Percentiles rank a stretch among this genome's conserved stretches.
phyloP scores from a whole-genome alignment of 768 basidiomycete genomes.

The Serendipita sp. region DNA sequence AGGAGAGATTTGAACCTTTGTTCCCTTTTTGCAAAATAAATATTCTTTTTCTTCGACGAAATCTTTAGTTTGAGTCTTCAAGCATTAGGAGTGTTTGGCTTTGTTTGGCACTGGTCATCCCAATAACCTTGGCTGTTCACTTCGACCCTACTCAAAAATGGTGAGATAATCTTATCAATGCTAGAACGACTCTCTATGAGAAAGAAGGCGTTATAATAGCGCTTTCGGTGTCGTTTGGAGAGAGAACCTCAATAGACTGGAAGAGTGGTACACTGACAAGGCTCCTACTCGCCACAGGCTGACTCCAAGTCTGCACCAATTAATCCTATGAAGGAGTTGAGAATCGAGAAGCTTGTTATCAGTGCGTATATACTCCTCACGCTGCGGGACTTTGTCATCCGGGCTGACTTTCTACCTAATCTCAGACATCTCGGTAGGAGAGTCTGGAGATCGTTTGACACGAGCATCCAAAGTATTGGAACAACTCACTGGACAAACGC shows the following conservation, averaged over 20 bases:
- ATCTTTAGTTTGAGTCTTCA: not conserved
- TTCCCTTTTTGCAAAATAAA: not conserved
- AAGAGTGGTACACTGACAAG: too few relatives aligned
- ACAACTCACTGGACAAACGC: constrained; percentile 97
- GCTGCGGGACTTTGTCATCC: constrained; percentile 7
- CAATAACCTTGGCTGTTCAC: not conserved
- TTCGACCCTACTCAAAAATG: not conserved
- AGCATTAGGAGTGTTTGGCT: not conserved
- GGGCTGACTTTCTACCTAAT: not conserved
- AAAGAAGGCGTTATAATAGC: not conserved
- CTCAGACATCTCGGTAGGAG: constrained; percentile 97
- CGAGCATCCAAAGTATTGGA: constrained; percentile 98
- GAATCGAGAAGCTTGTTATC: constrained; percentile 98
- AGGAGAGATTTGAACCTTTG: constrained; percentile 49
- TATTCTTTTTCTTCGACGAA: not conserved
- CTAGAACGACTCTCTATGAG: not conserved
- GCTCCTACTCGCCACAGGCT: constrained; percentile 31
- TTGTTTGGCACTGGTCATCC: not conserved
- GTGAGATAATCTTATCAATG: not conserved
- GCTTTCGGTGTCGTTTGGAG: not conserved
- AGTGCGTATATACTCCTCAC: constrained; percentile 43
- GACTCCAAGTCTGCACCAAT: constrained; percentile 75
- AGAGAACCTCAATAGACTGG: too few relatives aligned
- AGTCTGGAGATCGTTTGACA: constrained; percentile 97
- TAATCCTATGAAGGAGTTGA: constrained; percentile 92